These are phyloP conservation scores for Lichina pygmaea DNA, from an alignment of 495 filamentous ascomycete species.

Conservation along the genomic window DNA sequence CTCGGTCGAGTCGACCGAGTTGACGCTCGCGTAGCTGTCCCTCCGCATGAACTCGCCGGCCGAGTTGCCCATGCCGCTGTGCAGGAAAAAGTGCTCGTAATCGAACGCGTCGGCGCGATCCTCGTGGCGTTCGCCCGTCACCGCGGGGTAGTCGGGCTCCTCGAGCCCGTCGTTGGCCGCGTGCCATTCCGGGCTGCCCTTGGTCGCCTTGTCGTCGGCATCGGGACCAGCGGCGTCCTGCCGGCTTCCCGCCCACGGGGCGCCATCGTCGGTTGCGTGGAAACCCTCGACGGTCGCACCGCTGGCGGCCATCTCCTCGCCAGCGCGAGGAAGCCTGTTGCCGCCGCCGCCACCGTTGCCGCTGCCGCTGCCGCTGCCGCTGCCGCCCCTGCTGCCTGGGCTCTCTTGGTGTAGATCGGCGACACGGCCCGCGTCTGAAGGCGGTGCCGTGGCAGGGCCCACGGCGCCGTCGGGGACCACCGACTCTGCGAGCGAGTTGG, in stretches of 20 bases:
- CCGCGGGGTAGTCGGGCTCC: not conserved
- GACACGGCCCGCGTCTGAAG: not conserved
- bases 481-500: not conserved
- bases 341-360: not conserved
- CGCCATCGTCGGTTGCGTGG: conserved; percentile 11
- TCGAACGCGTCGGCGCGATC: conserved; percentile 94
- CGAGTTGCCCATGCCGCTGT: conserved; percentile 53
- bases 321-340: not conserved
- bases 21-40: conserved; percentile 25
- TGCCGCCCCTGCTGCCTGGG: not conserved
- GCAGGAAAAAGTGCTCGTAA: conserved; percentile 86
- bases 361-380: not conserved
- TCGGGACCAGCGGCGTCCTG: not conserved
- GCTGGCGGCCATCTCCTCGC: not conserved
- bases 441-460: not conserved
- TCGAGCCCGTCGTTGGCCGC: not conserved
- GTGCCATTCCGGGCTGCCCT: not conserved
- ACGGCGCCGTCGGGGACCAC: not conserved
- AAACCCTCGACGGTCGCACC: conserved; percentile 10
- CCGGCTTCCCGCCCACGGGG: not conserved
- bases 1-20: conserved; percentile 45
- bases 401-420: not conserved
- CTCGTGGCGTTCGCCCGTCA: conserved; percentile 36
- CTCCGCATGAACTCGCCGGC: conserved; percentile 10
- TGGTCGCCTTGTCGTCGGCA: not conserved